These are phyloP conservation scores for Yamadazyma atlantica DNA, from an alignment of 1,139 yeast genomes.

Conservation along the genomic window DNA sequence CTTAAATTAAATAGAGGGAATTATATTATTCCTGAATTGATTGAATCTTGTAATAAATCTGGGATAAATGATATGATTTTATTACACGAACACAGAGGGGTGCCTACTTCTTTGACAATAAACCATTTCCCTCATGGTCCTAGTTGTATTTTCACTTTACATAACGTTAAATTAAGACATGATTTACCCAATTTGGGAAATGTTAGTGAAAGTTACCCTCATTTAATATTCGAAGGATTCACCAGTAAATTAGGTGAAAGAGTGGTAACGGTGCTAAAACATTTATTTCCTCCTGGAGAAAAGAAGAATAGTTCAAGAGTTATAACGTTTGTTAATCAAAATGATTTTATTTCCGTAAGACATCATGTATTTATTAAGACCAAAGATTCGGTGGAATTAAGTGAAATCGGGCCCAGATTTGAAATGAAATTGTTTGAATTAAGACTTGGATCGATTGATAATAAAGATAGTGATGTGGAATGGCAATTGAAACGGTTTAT, in stretches of 20 bases:
- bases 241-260: constrained; percentile 82
- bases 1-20: constrained; percentile 92
- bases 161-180: constrained; percentile 91
- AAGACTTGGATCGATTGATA: constrained; percentile 86
- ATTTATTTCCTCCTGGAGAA: constrained; percentile 95
- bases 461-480: constrained; percentile 96
- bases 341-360: constrained; percentile 89
- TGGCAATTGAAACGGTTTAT: constrained; percentile 94
- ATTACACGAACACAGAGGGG: constrained; percentile 96
- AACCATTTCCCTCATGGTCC: constrained; percentile 99
- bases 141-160: constrained; percentile 89
- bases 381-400: constrained; percentile 83
- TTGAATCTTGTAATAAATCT: constrained; percentile 70
- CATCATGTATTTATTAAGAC: constrained; percentile 94
- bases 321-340: constrained; percentile 84
- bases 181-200: constrained; percentile 86
- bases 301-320: constrained; percentile 87
- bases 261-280: constrained; percentile 77
- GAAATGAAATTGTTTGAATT: constrained; percentile 93
- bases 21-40: constrained; percentile 80
- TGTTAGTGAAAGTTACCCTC: constrained; percentile 90
- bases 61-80: constrained; percentile 80
- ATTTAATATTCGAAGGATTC: constrained; percentile 88
- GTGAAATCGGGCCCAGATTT: constrained; percentile 98
- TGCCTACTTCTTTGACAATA: constrained; percentile 88